A percentile compares a stretch with the other conserved stretches of the same genome.
Conservation (phyloP, 371 early-diverging fungal species). For the Mucor sp. region DNA sequence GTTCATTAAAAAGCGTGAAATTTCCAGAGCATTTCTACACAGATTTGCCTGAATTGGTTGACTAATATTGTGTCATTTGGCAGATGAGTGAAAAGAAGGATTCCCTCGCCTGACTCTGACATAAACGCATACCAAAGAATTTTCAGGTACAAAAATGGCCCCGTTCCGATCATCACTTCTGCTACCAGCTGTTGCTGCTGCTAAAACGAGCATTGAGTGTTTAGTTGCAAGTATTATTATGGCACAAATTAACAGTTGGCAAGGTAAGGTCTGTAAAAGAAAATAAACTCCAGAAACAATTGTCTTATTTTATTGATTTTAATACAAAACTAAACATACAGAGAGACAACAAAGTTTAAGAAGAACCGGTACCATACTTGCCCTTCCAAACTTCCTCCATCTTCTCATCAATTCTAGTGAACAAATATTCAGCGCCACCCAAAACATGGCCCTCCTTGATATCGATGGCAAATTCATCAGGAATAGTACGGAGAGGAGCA, state of each 20-base stretch:
- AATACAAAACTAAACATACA: not conserved
- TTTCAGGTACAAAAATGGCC: not conserved
- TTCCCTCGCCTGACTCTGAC: too few relatives aligned
- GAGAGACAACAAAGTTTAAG: not conserved
- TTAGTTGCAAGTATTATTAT: not conserved
- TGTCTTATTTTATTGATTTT: not conserved
- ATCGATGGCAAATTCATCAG: constrained; percentile 72
- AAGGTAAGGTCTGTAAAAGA: too few relatives aligned
- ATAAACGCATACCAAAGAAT: not conserved
- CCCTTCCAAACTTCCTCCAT: constrained; percentile 67
- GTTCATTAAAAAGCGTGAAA: too few relatives aligned
- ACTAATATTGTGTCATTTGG: too few relatives aligned
- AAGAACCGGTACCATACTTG: constrained; percentile 71
- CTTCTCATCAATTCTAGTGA: constrained; percentile 85
- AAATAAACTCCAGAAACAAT: too few relatives aligned
- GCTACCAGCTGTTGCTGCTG: too few relatives aligned
- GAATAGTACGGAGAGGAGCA: constrained; percentile 74
- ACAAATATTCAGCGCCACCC: constrained; percentile 90
- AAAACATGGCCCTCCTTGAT: constrained; percentile 83
- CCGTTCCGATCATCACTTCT: not conserved
- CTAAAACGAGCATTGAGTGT: too few relatives aligned
- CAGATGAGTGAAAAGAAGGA: too few relatives aligned
- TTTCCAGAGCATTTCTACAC: too few relatives aligned
- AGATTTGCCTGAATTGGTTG: not conserved
- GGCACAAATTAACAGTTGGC: too few relatives aligned